Evolutionary conservation across 345 rosid genomes (phyloP).

Genomic region (Acer yangbiense): DNA sequence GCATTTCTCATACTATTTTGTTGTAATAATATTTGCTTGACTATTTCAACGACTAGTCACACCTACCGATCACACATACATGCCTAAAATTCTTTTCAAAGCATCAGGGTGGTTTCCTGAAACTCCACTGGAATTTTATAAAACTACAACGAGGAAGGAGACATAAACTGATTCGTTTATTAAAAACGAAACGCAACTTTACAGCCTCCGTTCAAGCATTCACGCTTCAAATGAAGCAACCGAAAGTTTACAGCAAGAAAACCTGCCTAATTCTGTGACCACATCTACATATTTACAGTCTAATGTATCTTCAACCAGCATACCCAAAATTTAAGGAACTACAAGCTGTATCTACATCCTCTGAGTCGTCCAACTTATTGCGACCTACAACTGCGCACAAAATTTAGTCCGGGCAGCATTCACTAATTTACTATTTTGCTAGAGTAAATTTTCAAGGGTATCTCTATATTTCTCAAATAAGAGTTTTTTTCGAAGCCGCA

Average conservation of each 20-base stretch:
- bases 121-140: too few relatives aligned
- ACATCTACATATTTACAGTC: constrained; percentile 23
- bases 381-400: constrained; percentile 27
- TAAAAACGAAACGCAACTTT: not conserved
- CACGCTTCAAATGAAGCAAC: constrained; percentile 16
- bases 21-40: too few relatives aligned
- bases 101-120: too few relatives aligned
- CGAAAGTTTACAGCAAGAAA: constrained; percentile 6
- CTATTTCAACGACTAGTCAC: too few relatives aligned
- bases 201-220: constrained; percentile 20
- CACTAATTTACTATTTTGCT: not conserved
- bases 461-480: constrained; percentile 36
- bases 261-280: constrained; percentile 11
- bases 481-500: constrained; percentile 45
- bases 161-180: constrained; percentile 2
- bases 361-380: constrained; percentile 16
- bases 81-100: too few relatives aligned
- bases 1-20: too few relatives aligned
- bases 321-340: constrained; percentile 14
- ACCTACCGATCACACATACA: too few relatives aligned
- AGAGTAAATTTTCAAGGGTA: constrained; percentile 10
- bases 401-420: constrained; percentile 23
- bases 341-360: constrained; percentile 20
- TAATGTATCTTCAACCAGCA: constrained; percentile 14
- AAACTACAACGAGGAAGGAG: not conserved